A percentile compares a stretch with the other conserved stretches of the same genome.
Evolutionary conservation across 2,329 filamentous ascomycete genomes (phyloP).

Genomic region (Emergomyces orientalis): DNA sequence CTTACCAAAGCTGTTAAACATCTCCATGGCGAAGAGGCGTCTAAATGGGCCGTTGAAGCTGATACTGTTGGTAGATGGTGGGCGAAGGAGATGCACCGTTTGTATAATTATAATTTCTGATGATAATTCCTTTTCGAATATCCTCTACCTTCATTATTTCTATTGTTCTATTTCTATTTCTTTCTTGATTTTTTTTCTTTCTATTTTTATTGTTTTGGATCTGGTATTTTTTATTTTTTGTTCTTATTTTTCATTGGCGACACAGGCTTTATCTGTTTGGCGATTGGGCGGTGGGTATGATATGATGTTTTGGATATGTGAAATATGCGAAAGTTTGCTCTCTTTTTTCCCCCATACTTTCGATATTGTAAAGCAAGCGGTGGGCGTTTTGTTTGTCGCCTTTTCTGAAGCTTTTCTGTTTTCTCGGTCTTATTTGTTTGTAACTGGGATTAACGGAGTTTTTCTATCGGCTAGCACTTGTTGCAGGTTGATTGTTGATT

Average conservation of each 20-base stretch:
- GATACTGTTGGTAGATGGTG: slow-evolving; percentile 33
- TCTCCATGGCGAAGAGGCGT: slow-evolving; percentile 27
- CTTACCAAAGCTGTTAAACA: slow-evolving; percentile 22
- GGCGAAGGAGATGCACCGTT: slow-evolving; percentile 26
- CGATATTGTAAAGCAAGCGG: neutral
- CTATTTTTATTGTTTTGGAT: neutral
- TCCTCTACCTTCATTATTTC: neutral
- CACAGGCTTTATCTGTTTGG: neutral
- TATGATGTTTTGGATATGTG: neutral
- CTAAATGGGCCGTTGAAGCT: slow-evolving; percentile 29
- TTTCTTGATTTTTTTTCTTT: neutral
- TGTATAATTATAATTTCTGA: slow-evolving; percentile 14
- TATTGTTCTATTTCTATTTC: neutral
- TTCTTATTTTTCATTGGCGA: neutral
- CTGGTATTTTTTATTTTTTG: neutral
- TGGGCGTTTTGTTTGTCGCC: neutral
- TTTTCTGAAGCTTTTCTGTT: neutral
- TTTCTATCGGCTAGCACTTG: neutral
- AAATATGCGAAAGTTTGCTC: neutral
- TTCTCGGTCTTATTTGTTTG: neutral
- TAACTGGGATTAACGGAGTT: neutral
- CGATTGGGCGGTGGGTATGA: neutral
- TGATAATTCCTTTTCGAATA: neutral
- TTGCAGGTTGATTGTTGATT: neutral
- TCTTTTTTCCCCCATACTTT: neutral